Base-by-base conservation (phyloP, 768 basidiomycete species). In the Trametopsis cervina region DNA sequence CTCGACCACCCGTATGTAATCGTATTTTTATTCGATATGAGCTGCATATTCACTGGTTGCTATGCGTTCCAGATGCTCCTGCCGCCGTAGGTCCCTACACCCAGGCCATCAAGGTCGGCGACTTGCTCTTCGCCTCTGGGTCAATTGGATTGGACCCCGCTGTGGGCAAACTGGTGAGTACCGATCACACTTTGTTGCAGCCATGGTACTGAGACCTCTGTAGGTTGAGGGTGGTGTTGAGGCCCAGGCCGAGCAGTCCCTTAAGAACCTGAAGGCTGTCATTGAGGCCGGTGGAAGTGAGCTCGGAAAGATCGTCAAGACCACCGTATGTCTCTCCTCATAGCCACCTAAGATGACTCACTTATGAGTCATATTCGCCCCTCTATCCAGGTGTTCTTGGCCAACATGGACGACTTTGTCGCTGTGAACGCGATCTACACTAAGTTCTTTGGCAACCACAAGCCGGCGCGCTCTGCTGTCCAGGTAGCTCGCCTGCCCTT, bases 391-490 rank as follows among this genome's bases (percentile, higher is more conserved):
- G 85, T 94, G 21, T 98, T 96, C 71, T 67, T 98, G 63, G 91
- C 95, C 66, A 71, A 78, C 53, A 94, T 98, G 90, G 73, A 89
- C 55, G 89, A 99, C 65, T 98, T 98, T 61, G 80, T 61, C 3
- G 69, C 75, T 35, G 80, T 96, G 58, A 97, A 97, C 64, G 77
- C 66, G 13, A 72, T 92, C 53, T 98, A 96, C 64, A 77, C 78
- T 27, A 71, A 78, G 46, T 85, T 89, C 67, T 97, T 98, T 62
- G 92, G 89, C 9, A 75, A 79, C 25, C 89, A 94, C 70, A 93
- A 89, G 66, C 95, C 96, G 40, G 93, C 96, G 3, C 75, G 96
- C 52, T 92, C 92, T 24, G 81, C 87, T 25, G 89, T 99, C 44
- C 91, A 97, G 70, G 90, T 92, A 25, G 72, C 85, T 26, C 74